Evolutionary conservation across 169 alveolate species (phyloP).

Genomic region (Plasmodium berghei): DNA sequence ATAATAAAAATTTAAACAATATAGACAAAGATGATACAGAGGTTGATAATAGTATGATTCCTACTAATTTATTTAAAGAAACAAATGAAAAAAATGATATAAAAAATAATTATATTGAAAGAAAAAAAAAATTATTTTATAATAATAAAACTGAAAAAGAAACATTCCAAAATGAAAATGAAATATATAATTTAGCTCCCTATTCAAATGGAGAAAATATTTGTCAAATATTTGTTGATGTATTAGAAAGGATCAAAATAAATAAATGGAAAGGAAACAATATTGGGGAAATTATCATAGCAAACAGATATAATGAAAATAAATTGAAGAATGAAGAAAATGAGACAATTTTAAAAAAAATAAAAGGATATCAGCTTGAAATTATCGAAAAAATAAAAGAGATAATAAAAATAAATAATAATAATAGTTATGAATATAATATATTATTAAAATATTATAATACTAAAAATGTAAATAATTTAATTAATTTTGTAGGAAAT

Average conservation of each 20-base stretch:
- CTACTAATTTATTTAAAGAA: too few relatives aligned
- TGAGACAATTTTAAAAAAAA: slow-evolving; percentile 1
- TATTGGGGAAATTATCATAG: slow-evolving; percentile 15
- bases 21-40: not conserved
- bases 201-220: not conserved
- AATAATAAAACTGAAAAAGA: too few relatives aligned
- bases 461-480: slow-evolving; percentile 34
- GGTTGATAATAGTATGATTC: not conserved
- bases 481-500: slow-evolving; percentile 48
- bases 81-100: too few relatives aligned
- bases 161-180: too few relatives aligned
- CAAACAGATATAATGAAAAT: not conserved
- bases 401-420: slow-evolving; percentile 22
- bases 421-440: slow-evolving; percentile 34
- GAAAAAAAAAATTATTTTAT: too few relatives aligned
- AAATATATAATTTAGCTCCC: too few relatives aligned
- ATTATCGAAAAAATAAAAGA: slow-evolving; percentile 59
- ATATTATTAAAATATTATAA: slow-evolving; percentile 56
- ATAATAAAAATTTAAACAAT: slow-evolving; percentile 6
- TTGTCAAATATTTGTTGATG: slow-evolving; percentile 16
- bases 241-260: slow-evolving; percentile 31
- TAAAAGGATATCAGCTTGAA: slow-evolving; percentile 52
- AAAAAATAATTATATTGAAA: too few relatives aligned
- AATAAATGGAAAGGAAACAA: slow-evolving; percentile 30
- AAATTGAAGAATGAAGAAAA: not conserved